A percentile compares a stretch with the other conserved stretches of the same genome.
phyloP scores from a whole-genome alignment of 2,329 filamentous ascomycete species.

The Colletotrichum shisoi region DNA sequence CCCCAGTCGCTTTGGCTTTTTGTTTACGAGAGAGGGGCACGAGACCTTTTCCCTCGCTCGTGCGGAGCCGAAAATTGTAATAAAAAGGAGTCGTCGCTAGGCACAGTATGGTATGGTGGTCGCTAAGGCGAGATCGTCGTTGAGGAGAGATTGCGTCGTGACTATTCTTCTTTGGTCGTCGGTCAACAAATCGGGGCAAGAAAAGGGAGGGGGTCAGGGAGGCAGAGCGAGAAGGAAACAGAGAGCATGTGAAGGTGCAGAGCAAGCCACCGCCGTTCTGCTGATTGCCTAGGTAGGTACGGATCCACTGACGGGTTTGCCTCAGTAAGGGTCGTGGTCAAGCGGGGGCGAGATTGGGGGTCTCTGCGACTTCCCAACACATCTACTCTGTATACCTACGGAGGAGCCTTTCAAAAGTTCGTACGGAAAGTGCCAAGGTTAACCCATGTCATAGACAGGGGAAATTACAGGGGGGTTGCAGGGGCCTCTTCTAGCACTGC shows the following conservation, averaged over 20 bases:
- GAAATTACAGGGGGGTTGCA: too few relatives aligned
- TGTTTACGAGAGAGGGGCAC: slow-evolving; percentile 26
- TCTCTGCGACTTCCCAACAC: slow-evolving; percentile 7
- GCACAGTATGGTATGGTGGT: background rate
- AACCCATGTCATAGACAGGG: too few relatives aligned
- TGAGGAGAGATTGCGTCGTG: slow-evolving; percentile 25
- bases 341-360: slow-evolving; percentile 14
- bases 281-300: background rate
- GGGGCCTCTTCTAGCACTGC: too few relatives aligned
- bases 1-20: too few relatives aligned
- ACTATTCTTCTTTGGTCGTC: slow-evolving; percentile 37
- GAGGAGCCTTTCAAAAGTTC: too few relatives aligned
- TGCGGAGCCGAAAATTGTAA: slow-evolving; percentile 23
- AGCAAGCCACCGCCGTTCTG: slow-evolving; percentile 1
- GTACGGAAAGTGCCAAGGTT: too few relatives aligned
- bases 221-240: background rate
- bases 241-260: slow-evolving; percentile 35
- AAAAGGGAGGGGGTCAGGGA: slow-evolving; percentile 10
- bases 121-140: slow-evolving; percentile 19
- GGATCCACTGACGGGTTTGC: background rate
- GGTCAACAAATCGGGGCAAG: slow-evolving; percentile 29
- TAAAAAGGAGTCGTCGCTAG: slow-evolving; percentile 14
- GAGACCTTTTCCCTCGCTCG: slow-evolving; percentile 36
- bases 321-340: slow-evolving; percentile 8
- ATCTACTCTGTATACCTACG: background rate